Evolutionary conservation across 352 stramenopile species (phyloP).

Genomic region (Globisporangium rhizosaccharum): DNA sequence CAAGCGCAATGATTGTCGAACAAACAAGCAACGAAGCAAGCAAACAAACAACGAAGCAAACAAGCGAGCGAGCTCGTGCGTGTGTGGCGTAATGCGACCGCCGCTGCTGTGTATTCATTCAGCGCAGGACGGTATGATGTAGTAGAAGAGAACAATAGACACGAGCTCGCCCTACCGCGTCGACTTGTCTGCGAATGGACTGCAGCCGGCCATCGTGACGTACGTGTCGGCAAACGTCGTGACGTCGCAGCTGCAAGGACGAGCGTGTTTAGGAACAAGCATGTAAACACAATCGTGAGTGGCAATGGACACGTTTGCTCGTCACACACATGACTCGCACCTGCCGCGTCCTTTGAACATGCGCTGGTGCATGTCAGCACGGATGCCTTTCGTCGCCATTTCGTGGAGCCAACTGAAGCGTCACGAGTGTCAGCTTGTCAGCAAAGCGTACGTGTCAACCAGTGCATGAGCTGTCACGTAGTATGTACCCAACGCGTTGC

Average conservation of each 20-base stretch:
- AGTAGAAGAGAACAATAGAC: conserved; percentile 11
- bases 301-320: background rate
- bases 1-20: too few species aligned
- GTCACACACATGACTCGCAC: conserved; percentile 17
- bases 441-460: background rate
- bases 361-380: conserved; percentile 66
- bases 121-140: conserved; percentile 1
- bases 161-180: conserved; percentile 38
- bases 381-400: conserved; percentile 57
- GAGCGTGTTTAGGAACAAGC: background rate
- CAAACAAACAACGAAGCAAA: too few species aligned
- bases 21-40: too few species aligned
- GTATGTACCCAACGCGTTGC: conserved; percentile 54
- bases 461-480: background rate
- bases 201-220: conserved; percentile 82
- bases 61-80: too few species aligned
- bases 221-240: conserved; percentile 83
- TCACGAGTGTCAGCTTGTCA: background rate
- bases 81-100: too few species aligned
- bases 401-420: conserved; percentile 60
- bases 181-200: conserved; percentile 81
- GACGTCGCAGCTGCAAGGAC: conserved; percentile 59
- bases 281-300: conserved; percentile 1
- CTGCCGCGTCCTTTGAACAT: conserved; percentile 82
- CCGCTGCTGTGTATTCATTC: too few species aligned